A percentile compares a stretch with the other conserved stretches of the same genome.
These are phyloP conservation scores for Naganishia onofrii DNA, from an alignment of 768 basidiomycete genomes.

Conservation along the genomic window DNA sequence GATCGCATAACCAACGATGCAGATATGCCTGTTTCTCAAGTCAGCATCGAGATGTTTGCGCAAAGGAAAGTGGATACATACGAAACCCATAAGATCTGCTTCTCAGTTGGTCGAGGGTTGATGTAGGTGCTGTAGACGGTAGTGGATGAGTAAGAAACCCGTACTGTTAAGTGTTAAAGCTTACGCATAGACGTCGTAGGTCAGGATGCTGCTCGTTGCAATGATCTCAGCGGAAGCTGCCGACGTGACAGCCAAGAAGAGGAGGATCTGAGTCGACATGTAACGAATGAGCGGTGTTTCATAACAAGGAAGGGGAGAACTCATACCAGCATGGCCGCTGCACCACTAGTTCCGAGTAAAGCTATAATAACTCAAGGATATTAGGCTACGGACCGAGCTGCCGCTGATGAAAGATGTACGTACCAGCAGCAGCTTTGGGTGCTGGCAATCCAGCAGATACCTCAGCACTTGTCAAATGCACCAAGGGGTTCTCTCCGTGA, in stretches of 20 bases:
- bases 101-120: slow-evolving; percentile 71
- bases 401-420: neutral
- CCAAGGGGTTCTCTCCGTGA: slow-evolving; percentile 57
- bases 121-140: slow-evolving; percentile 66
- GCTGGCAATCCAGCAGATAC: slow-evolving; percentile 84
- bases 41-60: neutral
- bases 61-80: neutral
- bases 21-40: neutral
- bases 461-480: slow-evolving; percentile 59
- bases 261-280: slow-evolving; percentile 52
- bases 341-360: slow-evolving; percentile 75
- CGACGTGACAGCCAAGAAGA: slow-evolving; percentile 75
- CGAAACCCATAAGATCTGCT: slow-evolving; percentile 46
- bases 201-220: slow-evolving; percentile 77
- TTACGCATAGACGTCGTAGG: slow-evolving; percentile 71
- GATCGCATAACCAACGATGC: slow-evolving; percentile 41
- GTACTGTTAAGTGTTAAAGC: neutral
- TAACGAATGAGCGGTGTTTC: neutral
- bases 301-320: slow-evolving; percentile 57
- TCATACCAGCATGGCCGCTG: slow-evolving; percentile 60
- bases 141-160: no score
- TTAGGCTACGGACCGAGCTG: neutral
- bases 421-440: slow-evolving; percentile 38
- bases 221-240: slow-evolving; percentile 88
- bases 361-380: slow-evolving; percentile 51